Percentiles rank a stretch among this genome's conserved stretches.
These are phyloP conservation scores for Calonectria pseudoreteaudii DNA, from an alignment of 2,329 filamentous ascomycete genomes.

Conservation along the genomic window DNA sequence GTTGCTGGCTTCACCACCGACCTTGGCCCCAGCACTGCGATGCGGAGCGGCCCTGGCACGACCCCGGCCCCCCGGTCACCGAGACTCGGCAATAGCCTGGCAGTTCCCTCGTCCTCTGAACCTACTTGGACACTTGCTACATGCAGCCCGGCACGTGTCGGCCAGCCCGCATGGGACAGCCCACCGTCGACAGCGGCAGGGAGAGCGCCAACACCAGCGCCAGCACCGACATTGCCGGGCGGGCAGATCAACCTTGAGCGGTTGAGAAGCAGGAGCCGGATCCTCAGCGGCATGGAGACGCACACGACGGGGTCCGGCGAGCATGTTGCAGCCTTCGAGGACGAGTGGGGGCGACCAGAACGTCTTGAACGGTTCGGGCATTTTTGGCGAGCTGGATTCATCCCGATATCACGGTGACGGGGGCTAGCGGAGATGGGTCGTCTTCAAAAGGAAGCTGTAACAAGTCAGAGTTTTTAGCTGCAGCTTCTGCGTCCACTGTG, in stretches of 20 bases:
- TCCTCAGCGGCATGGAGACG: neutral
- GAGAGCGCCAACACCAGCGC: neutral
- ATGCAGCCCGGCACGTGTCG: neutral
- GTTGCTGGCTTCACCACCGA: neutral
- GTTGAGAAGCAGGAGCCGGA: neutral
- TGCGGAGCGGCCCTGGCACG: neutral
- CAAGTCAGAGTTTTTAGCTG: neutral
- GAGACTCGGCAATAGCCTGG: neutral
- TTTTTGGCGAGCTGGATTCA: slow-evolving; percentile 5
- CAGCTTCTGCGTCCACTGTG: neutral
- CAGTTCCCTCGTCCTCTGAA: neutral
- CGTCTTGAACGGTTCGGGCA: neutral
- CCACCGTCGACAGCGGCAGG: neutral
- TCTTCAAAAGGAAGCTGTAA: neutral
- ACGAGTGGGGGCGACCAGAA: slow-evolving; percentile 17
- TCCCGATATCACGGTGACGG: neutral
- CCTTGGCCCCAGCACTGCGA: neutral
- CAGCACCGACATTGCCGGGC: neutral
- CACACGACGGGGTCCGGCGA: neutral
- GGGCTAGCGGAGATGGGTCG: neutral
- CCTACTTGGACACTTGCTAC: neutral
- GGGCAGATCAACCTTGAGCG: neutral
- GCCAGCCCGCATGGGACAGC: neutral
- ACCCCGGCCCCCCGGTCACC: neutral
- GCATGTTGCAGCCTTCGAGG: neutral